Conservation (phyloP, 306 rosid species). For the Gastrolobium villosum region DNA sequence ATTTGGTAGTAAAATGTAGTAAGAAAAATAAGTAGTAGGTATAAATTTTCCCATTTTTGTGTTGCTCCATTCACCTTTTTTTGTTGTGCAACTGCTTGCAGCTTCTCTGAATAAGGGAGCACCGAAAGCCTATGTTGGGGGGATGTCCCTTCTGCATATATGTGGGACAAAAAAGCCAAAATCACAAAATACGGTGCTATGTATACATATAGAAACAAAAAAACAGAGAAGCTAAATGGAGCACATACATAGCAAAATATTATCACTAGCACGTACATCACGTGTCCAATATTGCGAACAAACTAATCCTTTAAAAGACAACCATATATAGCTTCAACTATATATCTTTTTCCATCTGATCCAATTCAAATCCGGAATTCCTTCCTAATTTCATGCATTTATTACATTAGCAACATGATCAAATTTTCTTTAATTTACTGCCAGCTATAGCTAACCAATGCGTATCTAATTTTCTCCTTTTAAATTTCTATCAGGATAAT, state of each 20-base stretch:
- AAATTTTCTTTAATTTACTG: conserved; percentile 6
- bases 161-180: too few species aligned
- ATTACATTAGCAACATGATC: background rate
- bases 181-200: background rate
- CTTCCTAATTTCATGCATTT: conserved; percentile 30
- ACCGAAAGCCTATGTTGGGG: background rate
- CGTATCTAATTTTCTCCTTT: background rate
- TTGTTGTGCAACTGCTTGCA: background rate
- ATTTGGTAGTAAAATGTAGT: too few species aligned
- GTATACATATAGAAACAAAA: conserved; percentile 1
- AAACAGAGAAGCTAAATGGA: conserved; percentile 8
- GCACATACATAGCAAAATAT: background rate
- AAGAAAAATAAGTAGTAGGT: too few species aligned
- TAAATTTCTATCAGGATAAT: conserved; percentile 36
- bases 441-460: conserved; percentile 31
- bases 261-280: background rate
- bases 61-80: background rate
- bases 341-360: background rate
- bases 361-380: conserved; percentile 2
- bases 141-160: background rate
- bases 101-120: background rate
- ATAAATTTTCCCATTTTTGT: too few species aligned
- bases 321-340: too few species aligned
- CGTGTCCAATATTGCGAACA: conserved; percentile 12
- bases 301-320: background rate